phyloP scores from a whole-genome alignment of 208 protist species.

The Blastocrithidia nonstop region DNA sequence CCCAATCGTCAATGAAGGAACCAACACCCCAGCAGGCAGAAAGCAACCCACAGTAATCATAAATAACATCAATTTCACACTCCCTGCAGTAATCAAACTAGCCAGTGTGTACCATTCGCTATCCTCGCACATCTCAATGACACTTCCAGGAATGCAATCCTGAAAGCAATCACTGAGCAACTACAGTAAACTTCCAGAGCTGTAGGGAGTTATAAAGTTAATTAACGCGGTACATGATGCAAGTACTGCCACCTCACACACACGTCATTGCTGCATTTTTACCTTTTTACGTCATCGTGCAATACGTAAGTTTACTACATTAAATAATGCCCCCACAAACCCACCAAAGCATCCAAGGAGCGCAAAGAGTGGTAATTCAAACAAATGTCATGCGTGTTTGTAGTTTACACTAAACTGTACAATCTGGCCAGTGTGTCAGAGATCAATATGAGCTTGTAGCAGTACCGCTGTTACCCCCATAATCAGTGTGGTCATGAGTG shows the following conservation, averaged over 20 bases:
- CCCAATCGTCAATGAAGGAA: too few relatives aligned
- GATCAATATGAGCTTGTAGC: too few relatives aligned
- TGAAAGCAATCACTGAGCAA: conserved; percentile 56
- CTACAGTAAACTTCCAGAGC: conserved; percentile 37
- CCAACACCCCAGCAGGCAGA: too few relatives aligned
- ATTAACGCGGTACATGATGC: conserved; percentile 36
- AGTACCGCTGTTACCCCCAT: too few relatives aligned
- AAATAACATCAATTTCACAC: too few relatives aligned
- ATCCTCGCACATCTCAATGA: conserved; percentile 32
- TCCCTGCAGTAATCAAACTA: too few relatives aligned
- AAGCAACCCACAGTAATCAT: too few relatives aligned
- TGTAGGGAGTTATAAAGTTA: conserved; percentile 56
- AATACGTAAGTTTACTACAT: conserved; percentile 35
- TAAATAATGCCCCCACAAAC: conserved; percentile 51
- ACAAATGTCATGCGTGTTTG: too few relatives aligned
- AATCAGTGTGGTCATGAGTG: too few relatives aligned
- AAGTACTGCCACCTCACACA: conserved; percentile 34
- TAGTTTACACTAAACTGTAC: too few relatives aligned
- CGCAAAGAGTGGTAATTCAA: conserved; percentile 51
- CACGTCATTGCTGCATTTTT: conserved; percentile 42
- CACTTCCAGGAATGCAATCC: conserved; percentile 38
- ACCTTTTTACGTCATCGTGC: conserved; percentile 27
- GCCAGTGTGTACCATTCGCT: too few relatives aligned
- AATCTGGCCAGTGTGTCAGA: too few relatives aligned
- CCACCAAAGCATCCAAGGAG: conserved; percentile 49